Evolutionary conservation across 192 early-diverging fungal genomes (phyloP).

Genomic region (Phycomyces blakesleeanus): DNA sequence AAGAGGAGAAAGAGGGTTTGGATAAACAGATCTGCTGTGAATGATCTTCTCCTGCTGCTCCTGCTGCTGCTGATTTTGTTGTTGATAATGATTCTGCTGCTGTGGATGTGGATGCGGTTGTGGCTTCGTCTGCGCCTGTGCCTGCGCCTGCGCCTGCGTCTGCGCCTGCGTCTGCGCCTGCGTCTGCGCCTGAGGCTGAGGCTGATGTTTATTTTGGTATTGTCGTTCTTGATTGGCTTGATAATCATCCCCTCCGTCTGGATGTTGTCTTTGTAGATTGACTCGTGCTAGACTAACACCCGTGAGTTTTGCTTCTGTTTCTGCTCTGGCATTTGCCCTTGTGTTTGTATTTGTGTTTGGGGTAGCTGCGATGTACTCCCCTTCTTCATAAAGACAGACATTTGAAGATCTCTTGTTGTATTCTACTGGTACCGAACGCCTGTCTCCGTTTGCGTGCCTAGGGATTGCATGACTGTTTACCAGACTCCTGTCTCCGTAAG

Average conservation of each 20-base stretch:
- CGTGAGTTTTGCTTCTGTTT: slow-evolving; percentile 34
- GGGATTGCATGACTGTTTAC: neutral
- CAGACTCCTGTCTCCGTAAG: neutral
- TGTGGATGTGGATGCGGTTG: slow-evolving; percentile 30
- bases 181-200: too few species aligned
- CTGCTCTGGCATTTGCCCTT: slow-evolving; percentile 26
- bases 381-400: neutral
- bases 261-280: neutral
- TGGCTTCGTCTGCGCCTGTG: too few species aligned
- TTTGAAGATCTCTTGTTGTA: neutral
- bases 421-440: neutral
- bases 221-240: slow-evolving; percentile 20
- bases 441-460: neutral
- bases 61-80: slow-evolving; percentile 7
- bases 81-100: slow-evolving; percentile 5
- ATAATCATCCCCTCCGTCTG: neutral
- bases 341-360: slow-evolving; percentile 11
- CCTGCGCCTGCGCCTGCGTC: too few species aligned
- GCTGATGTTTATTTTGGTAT: too few species aligned
- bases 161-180: too few species aligned
- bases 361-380: too few species aligned
- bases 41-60: too few species aligned
- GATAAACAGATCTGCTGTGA: too few species aligned
- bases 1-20: too few species aligned
- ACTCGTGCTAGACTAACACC: slow-evolving; percentile 5